Percentiles rank a stretch among this genome's conserved stretches.
phyloP scores from a whole-genome alignment of 2,329 filamentous ascomycete genomes.

The Talaromyces sp. region DNA sequence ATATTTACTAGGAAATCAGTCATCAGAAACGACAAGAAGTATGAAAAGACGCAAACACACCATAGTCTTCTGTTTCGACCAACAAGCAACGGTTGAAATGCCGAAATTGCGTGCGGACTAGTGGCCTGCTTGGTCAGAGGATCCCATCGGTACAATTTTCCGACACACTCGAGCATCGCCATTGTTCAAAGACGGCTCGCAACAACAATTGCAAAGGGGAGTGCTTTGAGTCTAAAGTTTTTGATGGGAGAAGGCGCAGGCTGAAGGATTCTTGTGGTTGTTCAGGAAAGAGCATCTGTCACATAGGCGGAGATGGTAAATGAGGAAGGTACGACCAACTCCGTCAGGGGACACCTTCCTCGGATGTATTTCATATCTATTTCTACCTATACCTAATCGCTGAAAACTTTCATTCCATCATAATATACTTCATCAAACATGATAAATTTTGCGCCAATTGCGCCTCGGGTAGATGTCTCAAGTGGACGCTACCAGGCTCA shows the following conservation, averaged over 20 bases:
- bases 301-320: not conserved
- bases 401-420: not conserved
- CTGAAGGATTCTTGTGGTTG: not conserved
- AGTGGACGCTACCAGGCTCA: not conserved
- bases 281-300: not conserved
- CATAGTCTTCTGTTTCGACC: conserved; percentile 35
- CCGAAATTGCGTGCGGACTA: conserved; percentile 26
- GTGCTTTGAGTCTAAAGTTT: not conserved
- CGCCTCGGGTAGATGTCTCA: not conserved
- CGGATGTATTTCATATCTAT: not conserved
- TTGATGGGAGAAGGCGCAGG: not conserved
- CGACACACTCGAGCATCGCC: conserved; percentile 20
- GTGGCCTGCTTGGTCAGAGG: conserved; percentile 18
- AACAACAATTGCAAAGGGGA: no score
- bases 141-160: conserved; percentile 26
- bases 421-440: not conserved
- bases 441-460: not conserved
- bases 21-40: not conserved
- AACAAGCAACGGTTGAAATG: conserved; percentile 34
- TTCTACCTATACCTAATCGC: not conserved
- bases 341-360: not conserved
- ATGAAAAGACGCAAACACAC: conserved; percentile 21
- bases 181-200: no score
- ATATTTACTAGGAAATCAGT: conserved; percentile 29
- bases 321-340: not conserved